phyloP scores from a whole-genome alignment of 2,329 filamentous ascomycete genomes.

The Pseudopyricularia javanii region DNA sequence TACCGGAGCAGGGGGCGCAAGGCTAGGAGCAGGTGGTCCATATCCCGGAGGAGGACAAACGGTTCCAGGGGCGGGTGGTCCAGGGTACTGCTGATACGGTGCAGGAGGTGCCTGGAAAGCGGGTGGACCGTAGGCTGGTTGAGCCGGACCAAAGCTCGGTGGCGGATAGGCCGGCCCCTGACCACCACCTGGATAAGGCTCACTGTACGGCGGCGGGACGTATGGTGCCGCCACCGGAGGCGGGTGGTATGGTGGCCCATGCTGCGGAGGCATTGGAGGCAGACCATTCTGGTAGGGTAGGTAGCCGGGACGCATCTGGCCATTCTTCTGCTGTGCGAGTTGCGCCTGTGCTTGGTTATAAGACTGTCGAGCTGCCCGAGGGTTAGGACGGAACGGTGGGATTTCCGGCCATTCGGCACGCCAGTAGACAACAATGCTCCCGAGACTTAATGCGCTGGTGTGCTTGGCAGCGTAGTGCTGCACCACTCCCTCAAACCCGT shows the following conservation, averaged over 20 bases:
- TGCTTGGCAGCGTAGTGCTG: slow-evolving; percentile 81
- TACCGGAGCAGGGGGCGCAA: background rate
- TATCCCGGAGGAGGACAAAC: background rate
- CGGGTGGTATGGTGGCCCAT: background rate
- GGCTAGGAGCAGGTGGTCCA: background rate
- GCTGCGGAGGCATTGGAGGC: background rate
- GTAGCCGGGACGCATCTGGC: background rate
- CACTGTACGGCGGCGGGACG: background rate
- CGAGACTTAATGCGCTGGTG: slow-evolving; percentile 55
- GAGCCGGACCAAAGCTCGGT: background rate
- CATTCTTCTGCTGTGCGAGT: background rate
- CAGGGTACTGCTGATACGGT: slow-evolving; percentile 4
- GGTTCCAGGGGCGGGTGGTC: background rate
- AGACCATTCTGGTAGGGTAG: slow-evolving; percentile 6
- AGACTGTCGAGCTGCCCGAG: slow-evolving; percentile 22
- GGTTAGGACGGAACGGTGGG: slow-evolving; percentile 58
- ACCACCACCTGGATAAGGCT: background rate
- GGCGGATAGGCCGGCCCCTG: background rate
- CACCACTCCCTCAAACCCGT: slow-evolving; percentile 66
- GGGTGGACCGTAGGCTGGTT: slow-evolving; percentile 3
- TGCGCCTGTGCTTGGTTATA: background rate
- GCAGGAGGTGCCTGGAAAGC: slow-evolving; percentile 9
- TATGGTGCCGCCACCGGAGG: slow-evolving; percentile 3
- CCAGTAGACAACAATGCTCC: slow-evolving; percentile 67
- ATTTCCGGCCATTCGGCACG: slow-evolving; percentile 67